Evolutionary conservation across 345 rosid genomes (phyloP).

Genomic region (Rhodamnia rubescens): DNA sequence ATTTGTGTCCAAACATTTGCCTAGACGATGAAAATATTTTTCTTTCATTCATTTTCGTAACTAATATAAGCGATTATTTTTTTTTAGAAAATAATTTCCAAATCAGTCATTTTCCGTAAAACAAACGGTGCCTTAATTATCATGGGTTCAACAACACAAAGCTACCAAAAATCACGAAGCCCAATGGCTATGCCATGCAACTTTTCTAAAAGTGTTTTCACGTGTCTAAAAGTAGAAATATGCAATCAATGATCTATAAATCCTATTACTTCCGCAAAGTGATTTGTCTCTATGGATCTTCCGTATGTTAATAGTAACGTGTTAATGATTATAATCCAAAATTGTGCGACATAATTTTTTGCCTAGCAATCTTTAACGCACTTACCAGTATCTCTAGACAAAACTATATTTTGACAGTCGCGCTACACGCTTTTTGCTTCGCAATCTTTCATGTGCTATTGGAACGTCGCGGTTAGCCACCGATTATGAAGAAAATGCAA

Average conservation of each 20-base stretch:
- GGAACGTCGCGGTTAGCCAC: fast-evolving
- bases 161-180: neutral
- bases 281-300: no score
- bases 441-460: neutral
- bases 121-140: neutral
- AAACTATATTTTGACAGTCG: neutral
- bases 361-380: neutral
- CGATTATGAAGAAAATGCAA: fast-evolving
- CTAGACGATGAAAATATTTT: no score
- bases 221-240: neutral
- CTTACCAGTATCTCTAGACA: neutral
- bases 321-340: neutral
- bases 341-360: neutral
- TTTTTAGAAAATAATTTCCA: no score
- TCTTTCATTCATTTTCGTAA: no score
- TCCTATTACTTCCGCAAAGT: no score
- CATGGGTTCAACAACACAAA: neutral
- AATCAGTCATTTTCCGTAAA: no score
- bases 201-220: neutral
- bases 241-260: neutral
- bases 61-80: no score
- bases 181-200: no score
- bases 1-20: no score
- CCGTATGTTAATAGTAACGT: neutral
- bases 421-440: neutral